Base-by-base conservation (phyloP, 495 filamentous ascomycete genomes). In the Clohesyomyces aquaticus region DNA sequence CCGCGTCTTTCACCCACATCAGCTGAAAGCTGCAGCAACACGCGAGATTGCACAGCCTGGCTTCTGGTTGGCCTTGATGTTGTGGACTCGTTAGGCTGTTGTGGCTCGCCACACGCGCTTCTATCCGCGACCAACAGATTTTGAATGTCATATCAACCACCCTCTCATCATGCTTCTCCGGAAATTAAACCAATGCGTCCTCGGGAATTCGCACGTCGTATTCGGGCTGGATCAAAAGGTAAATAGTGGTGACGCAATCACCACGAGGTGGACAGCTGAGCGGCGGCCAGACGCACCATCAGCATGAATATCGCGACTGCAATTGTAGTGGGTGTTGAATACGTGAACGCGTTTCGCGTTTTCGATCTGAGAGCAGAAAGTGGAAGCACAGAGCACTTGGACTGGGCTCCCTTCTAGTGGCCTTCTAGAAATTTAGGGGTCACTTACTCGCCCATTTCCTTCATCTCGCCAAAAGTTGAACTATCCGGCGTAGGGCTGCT, bases 401-500 rank as follows among this genome's bases (percentile, higher is more conserved):
- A 23, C 49, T 52, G 27, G 16, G 43, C 21, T 47, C 19, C 25
- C 11, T 59, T 48, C 45, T 62, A 62, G 59, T 25, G 49, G 35
- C 49, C 14, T 55, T 55, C 41, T 48, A 47, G 49, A 43, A 55
- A 47, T 48, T 62, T 62, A 53, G 58, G 47, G 28, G 47, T 48
- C 21, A 32, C 27, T 32, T 61, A 62, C 59, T 55, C 59, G 59
- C 59, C 59, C 59, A 29, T 48, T 14, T 14, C 38, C 50, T 48
- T 62, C 59, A 62, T 62, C 32, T 62, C 59, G 59, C 49, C 45
- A 55, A 18, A 38, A 42, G 6, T 55, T 47, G 26, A n/a, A n/a
- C n/a, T n/a, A n/a, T n/a, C n/a, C n/a, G n/a, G n/a, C n/a, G n/a
- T n/a, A n/a, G n/a, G n/a, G n/a, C n/a, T n/a, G n/a, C n/a, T n/a